Base-by-base conservation (phyloP, 768 basidiomycete species). In the Dendrothele bispora region DNA sequence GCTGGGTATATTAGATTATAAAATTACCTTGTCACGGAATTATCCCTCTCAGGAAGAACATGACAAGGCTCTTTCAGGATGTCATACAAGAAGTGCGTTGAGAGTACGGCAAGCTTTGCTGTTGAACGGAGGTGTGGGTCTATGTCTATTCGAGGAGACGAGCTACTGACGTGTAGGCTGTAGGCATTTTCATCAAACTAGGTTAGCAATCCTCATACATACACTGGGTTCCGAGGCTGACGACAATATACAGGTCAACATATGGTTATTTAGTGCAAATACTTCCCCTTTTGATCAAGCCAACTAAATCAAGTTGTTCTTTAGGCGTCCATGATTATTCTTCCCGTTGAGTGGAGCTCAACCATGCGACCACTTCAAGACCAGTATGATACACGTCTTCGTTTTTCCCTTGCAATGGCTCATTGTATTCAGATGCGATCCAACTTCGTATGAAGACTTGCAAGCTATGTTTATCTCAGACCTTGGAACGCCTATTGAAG, bases 351-450 rank as follows among this genome's bases (percentile, higher is more conserved):
- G 59, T 80, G 78, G 77, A 79, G 77, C 10, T 67, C 63, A 21
- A 53, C 55, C 30, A 52, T 49, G 52, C 39, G 53, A 25, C 53
- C 53, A 25, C 29, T 38, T 25, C 88, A 3, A 84, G 86, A 2
- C 63, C 69, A 21, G 84, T 87, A 59, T 87, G 84, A 85, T 80
- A 78, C 0, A 77, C 81, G 78, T 67, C 24, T 14, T 28, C 18
- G 22, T 24, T 3, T 39, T 14, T 73, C 36, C 78, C 78, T 5
- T 40, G 10, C 28, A 47, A 38, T 12, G 63, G 97, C 98, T 69
- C 88, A 87, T n/a, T n/a, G n/a, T n/a, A n/a, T n/a, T n/a, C n/a
- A n/a, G n/a, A 60, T 99, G 97, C 65, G 87, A 89, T 48, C 89
- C 94, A 2, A 95, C 95, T 2, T 79, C 86, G 0, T 84, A 90